These are phyloP conservation scores for Phytophthora rubi DNA, from an alignment of 352 stramenopile species.

Conservation along the genomic window DNA sequence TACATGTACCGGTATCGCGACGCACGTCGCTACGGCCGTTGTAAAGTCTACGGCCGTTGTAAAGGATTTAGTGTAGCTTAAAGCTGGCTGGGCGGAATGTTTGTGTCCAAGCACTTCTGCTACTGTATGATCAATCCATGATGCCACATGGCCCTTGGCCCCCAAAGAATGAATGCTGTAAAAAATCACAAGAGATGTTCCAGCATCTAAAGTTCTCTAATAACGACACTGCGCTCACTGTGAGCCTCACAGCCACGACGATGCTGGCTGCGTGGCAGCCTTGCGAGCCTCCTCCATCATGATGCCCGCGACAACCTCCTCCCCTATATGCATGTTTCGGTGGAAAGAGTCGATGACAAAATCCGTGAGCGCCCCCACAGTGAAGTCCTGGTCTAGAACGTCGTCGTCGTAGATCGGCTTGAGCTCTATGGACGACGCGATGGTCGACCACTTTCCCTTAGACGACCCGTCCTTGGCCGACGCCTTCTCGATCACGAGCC, in stretches of 20 bases:
- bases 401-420: conserved; percentile 39
- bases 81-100: conserved; percentile 12
- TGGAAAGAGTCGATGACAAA: conserved; percentile 48
- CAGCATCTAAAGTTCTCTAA: no score
- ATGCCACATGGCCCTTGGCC: conserved; percentile 11
- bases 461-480: conserved; percentile 12
- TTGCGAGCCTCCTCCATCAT: conserved; percentile 39
- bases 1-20: background rate
- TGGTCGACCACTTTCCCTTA: conserved; percentile 28
- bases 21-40: conserved; percentile 1
- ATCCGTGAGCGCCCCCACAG: conserved; percentile 37
- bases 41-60: background rate
- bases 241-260: conserved; percentile 24
- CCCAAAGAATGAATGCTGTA: background rate
- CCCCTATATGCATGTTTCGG: conserved; percentile 38
- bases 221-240: conserved; percentile 13
- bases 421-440: conserved; percentile 37
- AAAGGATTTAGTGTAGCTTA: no score
- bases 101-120: conserved; percentile 8
- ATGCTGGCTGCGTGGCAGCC: conserved; percentile 13
- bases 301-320: conserved; percentile 34
- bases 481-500: conserved; percentile 44
- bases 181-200: background rate
- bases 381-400: conserved; percentile 35
- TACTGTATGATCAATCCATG: conserved; percentile 26